Conservation (phyloP, 345 rosid genomes). For the Excoecaria agallocha region DNA sequence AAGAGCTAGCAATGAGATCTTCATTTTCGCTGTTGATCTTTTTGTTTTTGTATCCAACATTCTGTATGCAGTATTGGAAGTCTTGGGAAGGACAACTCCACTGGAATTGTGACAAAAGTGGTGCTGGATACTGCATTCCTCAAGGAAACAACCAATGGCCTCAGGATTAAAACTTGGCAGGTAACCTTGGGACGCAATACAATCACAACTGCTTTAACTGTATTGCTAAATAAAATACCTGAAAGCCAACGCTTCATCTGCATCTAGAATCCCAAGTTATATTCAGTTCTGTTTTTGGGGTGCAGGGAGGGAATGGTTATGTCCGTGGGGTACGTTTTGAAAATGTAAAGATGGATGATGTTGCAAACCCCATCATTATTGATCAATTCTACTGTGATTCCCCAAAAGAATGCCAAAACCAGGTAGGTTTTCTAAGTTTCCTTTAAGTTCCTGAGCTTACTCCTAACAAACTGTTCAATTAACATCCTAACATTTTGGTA, state of each 20-base stretch:
- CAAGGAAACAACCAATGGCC: conserved; percentile 76
- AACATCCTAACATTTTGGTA: not conserved
- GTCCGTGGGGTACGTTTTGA: conserved; percentile 79
- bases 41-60: not conserved
- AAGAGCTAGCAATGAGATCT: not conserved
- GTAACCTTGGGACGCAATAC: conserved; percentile 38
- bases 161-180: conserved; percentile 99
- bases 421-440: conserved; percentile 46
- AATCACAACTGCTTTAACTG: not conserved
- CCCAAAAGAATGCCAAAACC: conserved; percentile 68
- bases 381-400: conserved; percentile 99
- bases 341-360: conserved; percentile 77
- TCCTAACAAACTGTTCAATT: not conserved
- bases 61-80: conserved; percentile 70
- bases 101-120: conserved; percentile 69
- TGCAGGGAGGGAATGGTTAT: conserved; percentile 90
- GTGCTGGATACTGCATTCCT: conserved; percentile 82
- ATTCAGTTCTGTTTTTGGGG: not conserved
- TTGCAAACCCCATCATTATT: conserved; percentile 79
- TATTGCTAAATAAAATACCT: not conserved
- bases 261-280: not conserved
- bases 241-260: not conserved
- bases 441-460: not conserved
- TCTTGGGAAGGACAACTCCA: conserved; percentile 82
- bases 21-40: not conserved